phyloP scores from a whole-genome alignment of 2,329 filamentous ascomycete species.

The Nigrospora osmanthi region DNA sequence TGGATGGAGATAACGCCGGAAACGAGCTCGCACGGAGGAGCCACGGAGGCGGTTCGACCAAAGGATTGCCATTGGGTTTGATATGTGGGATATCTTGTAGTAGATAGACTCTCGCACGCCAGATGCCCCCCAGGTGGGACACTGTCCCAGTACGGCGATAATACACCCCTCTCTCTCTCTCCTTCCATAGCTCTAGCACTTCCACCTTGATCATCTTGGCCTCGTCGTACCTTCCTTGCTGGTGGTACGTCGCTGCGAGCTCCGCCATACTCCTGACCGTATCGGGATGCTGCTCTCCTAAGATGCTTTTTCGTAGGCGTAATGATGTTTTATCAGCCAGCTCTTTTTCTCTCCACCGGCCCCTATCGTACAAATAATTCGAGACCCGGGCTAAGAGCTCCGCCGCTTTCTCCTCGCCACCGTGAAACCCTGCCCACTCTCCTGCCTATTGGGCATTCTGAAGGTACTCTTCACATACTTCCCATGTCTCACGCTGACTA shows the following conservation, averaged over 20 bases:
- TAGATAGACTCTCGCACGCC: too few species aligned
- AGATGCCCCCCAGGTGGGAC: too few species aligned
- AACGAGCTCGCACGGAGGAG: too few species aligned
- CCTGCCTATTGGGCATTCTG: conserved; percentile 16
- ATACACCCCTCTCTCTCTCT: neutral
- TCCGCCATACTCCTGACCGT: conserved; percentile 13
- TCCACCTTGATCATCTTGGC: conserved; percentile 1
- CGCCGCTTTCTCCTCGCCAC: conserved; percentile 5
- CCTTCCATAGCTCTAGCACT: conserved; percentile 1
- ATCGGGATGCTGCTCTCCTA: conserved; percentile 15
- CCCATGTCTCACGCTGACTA: conserved; percentile 9
- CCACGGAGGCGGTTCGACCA: too few species aligned
- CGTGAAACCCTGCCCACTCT: conserved; percentile 14
- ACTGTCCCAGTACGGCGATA: too few species aligned
- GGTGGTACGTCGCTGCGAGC: conserved; percentile 11
- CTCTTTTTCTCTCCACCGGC: conserved; percentile 16
- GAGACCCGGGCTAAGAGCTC: conserved; percentile 9
- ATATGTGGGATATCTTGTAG: too few species aligned
- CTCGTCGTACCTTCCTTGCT: conserved; percentile 3
- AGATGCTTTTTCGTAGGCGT: conserved; percentile 6
- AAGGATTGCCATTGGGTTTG: too few species aligned
- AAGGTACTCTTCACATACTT: conserved; percentile 16
- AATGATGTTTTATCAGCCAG: conserved; percentile 8
- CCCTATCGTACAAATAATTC: conserved; percentile 12
- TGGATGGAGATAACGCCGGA: too few species aligned